Evolutionary conservation across 257 asterid genomes (phyloP), one percentile per base, ranked within the genome.

Genomic region (Osmanthus fragrans): DNA sequence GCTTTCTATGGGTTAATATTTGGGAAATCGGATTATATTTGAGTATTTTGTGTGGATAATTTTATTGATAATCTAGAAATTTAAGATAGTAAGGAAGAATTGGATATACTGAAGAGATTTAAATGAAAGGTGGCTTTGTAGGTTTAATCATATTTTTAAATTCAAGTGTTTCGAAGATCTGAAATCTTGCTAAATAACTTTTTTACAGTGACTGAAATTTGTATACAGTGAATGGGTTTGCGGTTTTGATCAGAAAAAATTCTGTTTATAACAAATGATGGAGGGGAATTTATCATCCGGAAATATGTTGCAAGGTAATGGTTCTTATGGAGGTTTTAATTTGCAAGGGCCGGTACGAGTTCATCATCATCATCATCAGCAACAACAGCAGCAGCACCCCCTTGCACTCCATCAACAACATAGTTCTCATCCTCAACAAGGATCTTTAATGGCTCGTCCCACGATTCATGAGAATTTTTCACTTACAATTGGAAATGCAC

Each of bases 301-400:
- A 72, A 84, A 75, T 76, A 78, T 76, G 86, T 80, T 92, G 82
- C 88, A 86, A 21, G 85, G 88, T 18, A 80, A 74, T 42, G 49
- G 75, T 82, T 82, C 91, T 72, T 90, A 77, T 77, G 90, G 89
- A 16, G 91, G 85, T 75, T 79, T 90, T 36, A 90, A 87, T 82
- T 83, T 87, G 80, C 91, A 88, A 71, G 86, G 86, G 3, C 83
- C 90, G 0, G 64, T 82, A 74, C 67, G 88, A 73, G 88, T 82
- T 65, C 86, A 87, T 82, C 90, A 85, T 54, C 85, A 25, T 25
- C 27, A 25, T 25, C 27, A 25, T 25, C 27, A 25, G 0, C 27
- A 25, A 1, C 27, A 25, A 25, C 27, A 85, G n/a, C 94, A 90
- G 9, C 93, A 80, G 8, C 85, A 81, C 49, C 81, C 82, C 0